These are phyloP conservation scores for Coemansia sp. DNA, from an alignment of 192 early-diverging fungal species.

Conservation along the genomic window DNA sequence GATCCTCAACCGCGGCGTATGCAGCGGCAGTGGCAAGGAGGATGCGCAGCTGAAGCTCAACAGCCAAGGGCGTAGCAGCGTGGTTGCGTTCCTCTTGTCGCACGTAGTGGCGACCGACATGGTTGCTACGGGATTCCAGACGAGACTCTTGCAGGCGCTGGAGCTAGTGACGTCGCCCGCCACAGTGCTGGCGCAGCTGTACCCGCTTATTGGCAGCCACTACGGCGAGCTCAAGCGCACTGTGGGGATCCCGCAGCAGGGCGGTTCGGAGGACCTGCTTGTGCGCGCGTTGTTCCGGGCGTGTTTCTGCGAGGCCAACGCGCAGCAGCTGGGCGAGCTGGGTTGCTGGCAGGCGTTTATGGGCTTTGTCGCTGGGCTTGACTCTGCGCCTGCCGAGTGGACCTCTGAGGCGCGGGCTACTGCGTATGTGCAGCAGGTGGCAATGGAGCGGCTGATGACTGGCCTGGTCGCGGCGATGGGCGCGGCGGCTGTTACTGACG, in stretches of 20 bases:
- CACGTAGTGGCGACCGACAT: conserved; percentile 57
- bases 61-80: conserved; percentile 43
- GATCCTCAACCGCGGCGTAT: conserved; percentile 44
- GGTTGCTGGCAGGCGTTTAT: conserved; percentile 35
- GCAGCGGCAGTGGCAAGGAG: conserved; percentile 18
- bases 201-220: conserved; percentile 27
- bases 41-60: conserved; percentile 24
- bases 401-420: conserved; percentile 6
- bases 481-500: background rate
- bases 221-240: conserved; percentile 15
- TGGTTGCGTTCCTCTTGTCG: conserved; percentile 60
- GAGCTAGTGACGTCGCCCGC: conserved; percentile 12
- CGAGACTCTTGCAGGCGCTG: conserved; percentile 26
- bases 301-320: conserved; percentile 28
- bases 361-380: conserved; percentile 20
- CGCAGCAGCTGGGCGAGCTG: conserved; percentile 12
- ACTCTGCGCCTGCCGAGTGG: conserved; percentile 13
- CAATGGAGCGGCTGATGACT: conserved; percentile 35
- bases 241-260: conserved; percentile 8
- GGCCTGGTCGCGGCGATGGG: conserved; percentile 28
- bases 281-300: conserved; percentile 34
- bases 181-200: conserved; percentile 33
- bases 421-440: conserved; percentile 47
- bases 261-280: conserved; percentile 27
- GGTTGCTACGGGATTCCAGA: conserved; percentile 27